phyloP scores from a whole-genome alignment of 2,329 filamentous ascomycete genomes.

The Fusarium xyrophilum region DNA sequence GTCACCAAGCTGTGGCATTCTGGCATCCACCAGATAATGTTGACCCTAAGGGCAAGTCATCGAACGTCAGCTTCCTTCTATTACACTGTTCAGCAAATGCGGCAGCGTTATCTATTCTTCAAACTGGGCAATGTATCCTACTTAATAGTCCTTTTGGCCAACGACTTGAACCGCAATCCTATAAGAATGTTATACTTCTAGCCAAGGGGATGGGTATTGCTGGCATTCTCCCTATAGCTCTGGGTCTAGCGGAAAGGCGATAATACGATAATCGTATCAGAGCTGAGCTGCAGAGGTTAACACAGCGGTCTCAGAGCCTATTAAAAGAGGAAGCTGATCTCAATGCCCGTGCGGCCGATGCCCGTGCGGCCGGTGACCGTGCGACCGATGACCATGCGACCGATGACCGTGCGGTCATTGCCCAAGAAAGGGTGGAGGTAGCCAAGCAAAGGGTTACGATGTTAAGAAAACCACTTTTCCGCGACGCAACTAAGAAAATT shows the following conservation, averaged over 20 bases:
- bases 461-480: not conserved
- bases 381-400: too few species aligned
- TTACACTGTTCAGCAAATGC: not conserved
- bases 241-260: not conserved
- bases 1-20: not conserved
- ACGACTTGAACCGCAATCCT: not conserved
- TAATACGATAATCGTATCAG: not conserved
- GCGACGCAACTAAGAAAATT: not conserved
- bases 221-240: not conserved
- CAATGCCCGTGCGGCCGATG: too few species aligned
- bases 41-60: not conserved
- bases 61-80: not conserved
- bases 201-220: conserved; percentile 11
- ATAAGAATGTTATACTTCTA: conserved; percentile 9
- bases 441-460: not conserved
- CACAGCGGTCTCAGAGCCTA: not conserved
- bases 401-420: too few species aligned
- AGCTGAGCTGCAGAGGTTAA: not conserved
- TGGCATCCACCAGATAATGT: not conserved
- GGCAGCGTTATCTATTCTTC: not conserved
- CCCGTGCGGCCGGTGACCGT: too few species aligned
- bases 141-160: conserved; percentile 9
- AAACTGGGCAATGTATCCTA: not conserved
- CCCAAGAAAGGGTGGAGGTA: not conserved
- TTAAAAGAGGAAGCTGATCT: not conserved